Base-by-base conservation (phyloP, 331 rosid genomes). In the Malus hybrid region DNA sequence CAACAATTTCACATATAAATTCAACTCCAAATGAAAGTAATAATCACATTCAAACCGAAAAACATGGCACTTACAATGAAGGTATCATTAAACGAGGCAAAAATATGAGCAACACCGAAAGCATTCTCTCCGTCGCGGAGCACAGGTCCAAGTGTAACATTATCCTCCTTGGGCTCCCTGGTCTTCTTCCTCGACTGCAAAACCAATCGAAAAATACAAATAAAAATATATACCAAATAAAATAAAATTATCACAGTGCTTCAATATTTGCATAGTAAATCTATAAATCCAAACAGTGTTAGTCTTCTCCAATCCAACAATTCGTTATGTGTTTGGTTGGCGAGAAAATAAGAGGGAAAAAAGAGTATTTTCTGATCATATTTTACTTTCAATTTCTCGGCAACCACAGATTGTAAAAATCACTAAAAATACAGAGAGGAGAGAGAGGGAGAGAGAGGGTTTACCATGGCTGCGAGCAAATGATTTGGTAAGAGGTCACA, bases 81-180 rank as follows among this genome's bases (percentile, higher is more conserved):
- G 10, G 88, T 85, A 44, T 82, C 86, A 74, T 85, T 85, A 34
- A 85, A 85, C 7, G 88, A 82, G 52, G 88, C 84, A 76, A 72
- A 85, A 60, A 85, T 79, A 66, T 85, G 88, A 34, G 86, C 82
- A 2, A 85, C 86, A 6, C 88, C 86, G 19, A 85, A 82, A 22
- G 80, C 82, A 46, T 79, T 73, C 73, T 85, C 88, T 69, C 88
- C 86, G n/a, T 79, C 86, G 18, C 79, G 73, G 5, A 79, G 80
- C 10, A 83, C 46, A 24, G 88, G 85, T 70, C 88, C 88, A 32
- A 84, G 88, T 31, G 85, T 81, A 10, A 85, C 83, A 79, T 65
- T 85, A 12, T 81, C 86, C 70, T 85, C 86, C 80, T 83, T 83
- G 64, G 83, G 86, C 69, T 83, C 86, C 15, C 86, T 75, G 33